Evolutionary conservation across 1,284 basidiomycete genomes (phyloP).

Genomic region (Naganishia liquefaciens): DNA sequence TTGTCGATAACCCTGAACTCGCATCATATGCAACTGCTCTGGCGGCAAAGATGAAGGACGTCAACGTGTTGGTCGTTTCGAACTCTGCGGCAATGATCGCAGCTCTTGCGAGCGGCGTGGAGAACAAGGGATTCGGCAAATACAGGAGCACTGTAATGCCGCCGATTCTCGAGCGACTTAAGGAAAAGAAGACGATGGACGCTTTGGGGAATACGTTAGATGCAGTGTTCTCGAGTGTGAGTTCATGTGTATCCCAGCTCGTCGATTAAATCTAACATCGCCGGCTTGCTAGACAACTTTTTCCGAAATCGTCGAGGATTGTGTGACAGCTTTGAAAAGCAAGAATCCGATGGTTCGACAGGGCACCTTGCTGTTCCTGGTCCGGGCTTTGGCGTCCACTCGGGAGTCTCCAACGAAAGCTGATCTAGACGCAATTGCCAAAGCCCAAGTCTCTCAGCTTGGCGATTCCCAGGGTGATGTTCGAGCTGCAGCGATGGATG

Average conservation of each 20-base stretch:
- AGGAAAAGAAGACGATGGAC: slow-evolving; percentile 92
- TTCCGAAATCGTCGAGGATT: slow-evolving; percentile 79
- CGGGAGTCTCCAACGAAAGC: slow-evolving; percentile 65
- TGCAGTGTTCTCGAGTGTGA: slow-evolving; percentile 80
- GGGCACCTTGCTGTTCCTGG: slow-evolving; percentile 84
- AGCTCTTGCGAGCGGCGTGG: slow-evolving; percentile 79
- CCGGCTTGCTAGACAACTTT: slow-evolving; percentile 65
- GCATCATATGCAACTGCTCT: slow-evolving; percentile 56
- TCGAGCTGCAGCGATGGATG: slow-evolving; percentile 82
- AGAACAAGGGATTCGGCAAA: slow-evolving; percentile 67
- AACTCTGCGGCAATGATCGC: slow-evolving; percentile 84
- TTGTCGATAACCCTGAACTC: slow-evolving; percentile 61
- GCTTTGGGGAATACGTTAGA: slow-evolving; percentile 84
- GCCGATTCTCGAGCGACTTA: slow-evolving; percentile 83
- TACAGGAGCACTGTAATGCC: slow-evolving; percentile 74
- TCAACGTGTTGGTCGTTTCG: slow-evolving; percentile 95
- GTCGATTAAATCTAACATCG: not conserved
- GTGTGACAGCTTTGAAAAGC: slow-evolving; percentile 73
- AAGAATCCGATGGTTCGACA: slow-evolving; percentile 99
- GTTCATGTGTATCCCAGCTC: slow-evolving; percentile 39
- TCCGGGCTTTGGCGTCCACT: slow-evolving; percentile 70
- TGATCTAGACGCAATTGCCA: slow-evolving; percentile 82
- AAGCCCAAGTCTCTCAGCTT: slow-evolving; percentile 72
- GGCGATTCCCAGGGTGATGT: slow-evolving; percentile 90
- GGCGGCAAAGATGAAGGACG: slow-evolving; percentile 77